These are phyloP conservation scores for Penicillium goetzii DNA, from an alignment of 495 filamentous ascomycete species.

Conservation along the genomic window DNA sequence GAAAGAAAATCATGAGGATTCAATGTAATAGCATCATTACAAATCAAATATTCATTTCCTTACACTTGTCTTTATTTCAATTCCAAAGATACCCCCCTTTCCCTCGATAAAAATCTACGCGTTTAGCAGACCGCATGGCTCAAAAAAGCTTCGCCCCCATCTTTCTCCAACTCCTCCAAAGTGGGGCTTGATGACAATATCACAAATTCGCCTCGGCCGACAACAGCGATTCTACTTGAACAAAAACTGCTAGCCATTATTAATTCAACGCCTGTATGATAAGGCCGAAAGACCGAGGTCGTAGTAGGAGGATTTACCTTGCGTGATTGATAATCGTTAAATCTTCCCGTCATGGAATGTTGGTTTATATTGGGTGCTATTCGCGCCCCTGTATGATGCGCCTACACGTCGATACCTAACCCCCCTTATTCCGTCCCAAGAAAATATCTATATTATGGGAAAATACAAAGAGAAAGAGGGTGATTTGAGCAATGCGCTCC, in stretches of 20 bases:
- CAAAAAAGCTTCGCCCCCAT: neutral
- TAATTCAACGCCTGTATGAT: neutral
- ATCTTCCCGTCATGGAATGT: neutral
- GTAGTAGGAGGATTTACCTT: neutral
- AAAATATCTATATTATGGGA: neutral
- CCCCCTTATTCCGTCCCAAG: neutral
- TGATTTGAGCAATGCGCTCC: neutral
- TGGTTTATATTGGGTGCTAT: neutral
- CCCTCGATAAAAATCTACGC: neutral
- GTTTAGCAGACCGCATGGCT: neutral
- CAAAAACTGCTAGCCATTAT: neutral
- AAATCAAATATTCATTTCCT: neutral
- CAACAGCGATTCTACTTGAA: neutral
- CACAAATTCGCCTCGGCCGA: neutral
- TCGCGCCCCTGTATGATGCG: neutral
- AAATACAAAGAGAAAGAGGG: neutral
- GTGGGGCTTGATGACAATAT: slow-evolving; percentile 11
- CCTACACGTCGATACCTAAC: neutral
- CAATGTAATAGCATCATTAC: neutral
- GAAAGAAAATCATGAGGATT: neutral
- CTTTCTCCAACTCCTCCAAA: neutral
- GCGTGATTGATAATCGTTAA: neutral
- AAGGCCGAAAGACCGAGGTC: slow-evolving; percentile 6
- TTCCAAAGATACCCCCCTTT: neutral
- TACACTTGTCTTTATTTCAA: neutral